Percentiles rank a stretch among this genome's conserved stretches.
Evolutionary conservation across 1,284 basidiomycete species (phyloP).

Genomic region (Moesziomyces sp.): DNA sequence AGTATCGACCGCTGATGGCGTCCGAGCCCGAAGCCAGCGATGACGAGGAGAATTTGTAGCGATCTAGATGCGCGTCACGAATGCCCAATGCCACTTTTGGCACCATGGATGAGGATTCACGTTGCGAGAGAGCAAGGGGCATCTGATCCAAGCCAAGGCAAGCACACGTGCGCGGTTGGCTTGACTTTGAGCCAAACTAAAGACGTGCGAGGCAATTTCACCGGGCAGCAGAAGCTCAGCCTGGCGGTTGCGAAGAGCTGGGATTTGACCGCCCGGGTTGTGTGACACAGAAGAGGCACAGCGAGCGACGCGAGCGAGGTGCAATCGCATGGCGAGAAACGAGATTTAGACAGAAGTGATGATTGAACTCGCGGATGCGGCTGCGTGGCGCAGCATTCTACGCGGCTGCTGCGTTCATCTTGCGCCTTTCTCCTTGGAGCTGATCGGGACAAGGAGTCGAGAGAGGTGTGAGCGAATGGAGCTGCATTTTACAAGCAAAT

Average conservation of each 20-base stretch:
- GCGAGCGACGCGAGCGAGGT: too few relatives aligned
- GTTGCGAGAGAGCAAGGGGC: too few relatives aligned
- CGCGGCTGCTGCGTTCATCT: constrained; percentile 30
- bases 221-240: too few relatives aligned
- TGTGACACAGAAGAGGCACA: neutral
- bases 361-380: neutral
- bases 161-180: too few relatives aligned
- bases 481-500: neutral
- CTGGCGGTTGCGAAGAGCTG: too few relatives aligned
- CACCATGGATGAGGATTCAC: too few relatives aligned
- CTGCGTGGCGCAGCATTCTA: neutral
- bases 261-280: too few relatives aligned
- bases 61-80: neutral
- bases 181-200: too few relatives aligned
- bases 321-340: neutral
- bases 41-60: constrained; percentile 32
- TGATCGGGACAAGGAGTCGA: constrained; percentile 1
- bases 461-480: neutral
- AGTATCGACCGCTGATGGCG: constrained; percentile 53
- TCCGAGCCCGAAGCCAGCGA: constrained; percentile 29
- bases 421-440: constrained; percentile 58
- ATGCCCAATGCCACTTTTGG: too few relatives aligned
- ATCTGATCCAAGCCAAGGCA: too few relatives aligned
- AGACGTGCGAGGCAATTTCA: too few relatives aligned
- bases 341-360: neutral